Percentiles rank a stretch among this genome's conserved stretches.
Conservation (phyloP, 306 rosid species). For the Hippophae tibetana region DNA sequence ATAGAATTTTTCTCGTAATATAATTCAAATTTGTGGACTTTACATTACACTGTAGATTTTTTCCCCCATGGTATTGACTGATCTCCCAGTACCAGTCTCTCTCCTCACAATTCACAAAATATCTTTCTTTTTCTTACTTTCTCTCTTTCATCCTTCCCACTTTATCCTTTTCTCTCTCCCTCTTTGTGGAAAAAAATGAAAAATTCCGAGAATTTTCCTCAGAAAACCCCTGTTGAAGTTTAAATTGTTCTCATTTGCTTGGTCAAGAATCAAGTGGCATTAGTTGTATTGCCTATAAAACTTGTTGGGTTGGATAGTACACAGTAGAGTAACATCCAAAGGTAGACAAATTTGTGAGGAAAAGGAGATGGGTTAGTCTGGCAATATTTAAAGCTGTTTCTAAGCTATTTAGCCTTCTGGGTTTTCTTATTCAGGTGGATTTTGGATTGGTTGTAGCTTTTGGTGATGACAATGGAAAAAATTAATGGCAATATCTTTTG, state of each 20-base stretch:
- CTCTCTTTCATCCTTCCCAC: not conserved
- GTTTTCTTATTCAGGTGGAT: not conserved
- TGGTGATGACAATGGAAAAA: slow-evolving; percentile 52
- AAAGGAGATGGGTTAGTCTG: slow-evolving; percentile 59
- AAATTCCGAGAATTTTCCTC: slow-evolving; percentile 19
- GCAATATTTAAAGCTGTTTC: slow-evolving; percentile 5
- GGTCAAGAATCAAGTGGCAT: slow-evolving; percentile 16
- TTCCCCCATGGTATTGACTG: slow-evolving; percentile 1
- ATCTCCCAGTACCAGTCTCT: not conserved
- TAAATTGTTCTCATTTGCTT: slow-evolving; percentile 17
- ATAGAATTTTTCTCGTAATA: no score
- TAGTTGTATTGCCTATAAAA: slow-evolving; percentile 12
- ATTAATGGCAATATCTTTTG: slow-evolving; percentile 66
- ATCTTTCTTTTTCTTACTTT: no score
- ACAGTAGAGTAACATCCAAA: not conserved
- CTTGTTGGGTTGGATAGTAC: slow-evolving; percentile 7
- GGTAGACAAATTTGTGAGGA: not conserved
- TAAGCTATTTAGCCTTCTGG: slow-evolving; percentile 11
- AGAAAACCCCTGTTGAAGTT: slow-evolving; percentile 23
- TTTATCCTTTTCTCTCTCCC: not conserved
- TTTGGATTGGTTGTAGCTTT: not conserved
- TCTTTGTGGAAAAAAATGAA: slow-evolving; percentile 17
- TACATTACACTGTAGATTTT: no score
- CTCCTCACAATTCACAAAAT: no score
- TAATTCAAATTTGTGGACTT: no score